phyloP scores from a whole-genome alignment of 2,329 filamentous ascomycete species.

The Pseudogymnoascus pannorum region DNA sequence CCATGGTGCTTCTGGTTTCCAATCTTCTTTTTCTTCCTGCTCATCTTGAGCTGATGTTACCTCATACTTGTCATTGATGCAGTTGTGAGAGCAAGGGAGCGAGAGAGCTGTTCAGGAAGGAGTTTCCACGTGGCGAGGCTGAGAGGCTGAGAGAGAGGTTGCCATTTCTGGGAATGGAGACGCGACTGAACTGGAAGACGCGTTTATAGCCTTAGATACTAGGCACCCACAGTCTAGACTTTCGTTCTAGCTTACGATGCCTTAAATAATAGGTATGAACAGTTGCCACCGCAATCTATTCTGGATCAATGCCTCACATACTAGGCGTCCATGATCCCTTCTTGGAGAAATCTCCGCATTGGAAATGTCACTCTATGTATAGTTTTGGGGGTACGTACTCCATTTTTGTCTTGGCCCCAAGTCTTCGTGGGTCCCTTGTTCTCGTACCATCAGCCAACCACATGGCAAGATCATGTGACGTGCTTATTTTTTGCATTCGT shows the following conservation, averaged over 20 bases:
- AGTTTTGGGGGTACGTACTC: not conserved
- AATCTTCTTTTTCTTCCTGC: conserved; percentile 12
- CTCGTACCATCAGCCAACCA: not conserved
- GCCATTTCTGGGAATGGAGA: not conserved
- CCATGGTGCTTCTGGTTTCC: not conserved
- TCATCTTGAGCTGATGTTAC: conserved; percentile 10
- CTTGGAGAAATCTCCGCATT: not conserved
- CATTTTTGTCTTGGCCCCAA: not conserved
- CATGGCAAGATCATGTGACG: not conserved
- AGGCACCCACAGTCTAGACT: not conserved
- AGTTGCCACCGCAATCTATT: not conserved
- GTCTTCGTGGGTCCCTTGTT: not conserved
- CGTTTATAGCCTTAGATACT: not conserved
- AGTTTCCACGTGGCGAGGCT: not conserved
- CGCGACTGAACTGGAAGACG: not conserved
- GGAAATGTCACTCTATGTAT: not conserved
- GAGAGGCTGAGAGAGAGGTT: conserved; percentile 1
- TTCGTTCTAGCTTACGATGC: not conserved
- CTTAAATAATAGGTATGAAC: not conserved
- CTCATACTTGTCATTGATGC: not conserved
- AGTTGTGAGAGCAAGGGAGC: not conserved
- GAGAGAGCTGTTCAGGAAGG: not conserved
- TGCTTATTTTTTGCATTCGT: not conserved
- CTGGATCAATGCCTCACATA: not conserved
- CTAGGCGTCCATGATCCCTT: not conserved